Base-by-base conservation (phyloP, 2,329 filamentous ascomycete species). In the Xylariaceae sp. region DNA sequence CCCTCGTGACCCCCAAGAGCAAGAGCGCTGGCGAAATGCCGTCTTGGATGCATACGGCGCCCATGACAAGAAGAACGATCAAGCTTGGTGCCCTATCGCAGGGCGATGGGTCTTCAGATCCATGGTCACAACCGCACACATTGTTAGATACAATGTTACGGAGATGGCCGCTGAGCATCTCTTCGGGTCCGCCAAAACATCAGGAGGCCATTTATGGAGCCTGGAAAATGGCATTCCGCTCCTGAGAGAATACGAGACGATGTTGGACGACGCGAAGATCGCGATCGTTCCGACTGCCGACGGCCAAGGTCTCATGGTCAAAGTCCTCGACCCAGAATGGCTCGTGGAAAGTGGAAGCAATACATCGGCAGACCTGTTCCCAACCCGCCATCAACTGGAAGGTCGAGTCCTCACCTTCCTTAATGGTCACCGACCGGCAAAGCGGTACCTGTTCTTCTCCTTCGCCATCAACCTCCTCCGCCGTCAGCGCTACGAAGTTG, bases 231-330 rank as follows among this genome's bases (percentile, higher is more conserved):
- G 56, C 39, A 58, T 61, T 47, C 34, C 47, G 44, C 6, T 61
- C 17, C 30, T 34, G 37, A 37, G 1, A 34, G 23, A 44, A 4
- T 61, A 61, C 47, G 37, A 54, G 47, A 10, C 11, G 52, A 47
- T 58, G 53, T 53, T 59, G 18, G 50, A 56, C 51, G 56, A 61
- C 39, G 61, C 55, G 2, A 48, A 50, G 41, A 57, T 62, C 47
- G 57, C 57, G 17, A 60, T 62, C 53, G 53, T 62, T 30, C 58
- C 58, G 23, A 56, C 58, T 2, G 55, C 9, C 44, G 61, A 60
- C 45, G 55, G 55, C 35, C 51, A 49, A 48, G 50, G 41, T 51
- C 50, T 60, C 41, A 60, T 56, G 58, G 55, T 58, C 5, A 30
- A 30, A 30, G 23, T 30, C 23, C 23, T 30, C 23, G 23, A 30